phyloP scores from a whole-genome alignment of 805 yeast genomes.

The Saturnispora hagleri region DNA sequence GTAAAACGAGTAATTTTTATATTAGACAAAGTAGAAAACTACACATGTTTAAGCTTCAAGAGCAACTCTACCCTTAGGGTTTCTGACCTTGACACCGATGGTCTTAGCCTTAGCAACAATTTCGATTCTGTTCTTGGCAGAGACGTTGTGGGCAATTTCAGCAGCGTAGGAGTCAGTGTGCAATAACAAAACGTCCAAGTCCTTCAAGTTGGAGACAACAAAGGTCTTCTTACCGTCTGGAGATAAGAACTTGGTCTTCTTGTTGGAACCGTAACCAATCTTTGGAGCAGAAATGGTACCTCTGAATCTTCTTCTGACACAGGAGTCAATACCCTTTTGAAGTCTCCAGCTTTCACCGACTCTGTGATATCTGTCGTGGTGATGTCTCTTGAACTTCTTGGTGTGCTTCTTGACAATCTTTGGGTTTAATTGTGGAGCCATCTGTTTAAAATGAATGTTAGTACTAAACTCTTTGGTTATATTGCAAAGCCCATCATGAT shows the following conservation, averaged over 20 bases:
- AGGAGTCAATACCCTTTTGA: constrained; percentile 99
- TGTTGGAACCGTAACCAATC: constrained; percentile 99
- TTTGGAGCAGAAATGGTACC: constrained; percentile 98
- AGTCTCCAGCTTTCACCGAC: constrained; percentile 99
- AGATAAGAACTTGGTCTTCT: constrained; percentile 89
- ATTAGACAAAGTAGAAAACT: constrained; percentile 2
- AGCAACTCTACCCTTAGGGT: constrained; percentile 97
- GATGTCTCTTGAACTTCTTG: constrained; percentile 99
- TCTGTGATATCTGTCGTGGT: constrained; percentile 99
- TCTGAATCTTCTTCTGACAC: constrained; percentile 99
- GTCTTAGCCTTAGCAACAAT: constrained; percentile 96
- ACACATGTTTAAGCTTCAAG: constrained; percentile 72
- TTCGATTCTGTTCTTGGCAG: constrained; percentile 96
- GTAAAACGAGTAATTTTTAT: constrained; percentile 2
- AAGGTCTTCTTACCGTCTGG: constrained; percentile 98
- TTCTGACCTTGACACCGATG: constrained; percentile 97
- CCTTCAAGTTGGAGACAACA: constrained; percentile 86
- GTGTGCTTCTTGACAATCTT: constrained; percentile 99
- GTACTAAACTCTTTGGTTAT: not conserved
- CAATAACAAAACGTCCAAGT: constrained; percentile 89
- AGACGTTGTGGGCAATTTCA: constrained; percentile 98
- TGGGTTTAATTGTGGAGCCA: constrained; percentile 98
- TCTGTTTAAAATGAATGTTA: constrained; percentile 28
- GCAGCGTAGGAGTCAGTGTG: constrained; percentile 99
- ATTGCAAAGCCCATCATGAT: not conserved